These are phyloP conservation scores for Gastrolobium bilobum DNA, from an alignment of 306 rosid species.

Conservation along the genomic window DNA sequence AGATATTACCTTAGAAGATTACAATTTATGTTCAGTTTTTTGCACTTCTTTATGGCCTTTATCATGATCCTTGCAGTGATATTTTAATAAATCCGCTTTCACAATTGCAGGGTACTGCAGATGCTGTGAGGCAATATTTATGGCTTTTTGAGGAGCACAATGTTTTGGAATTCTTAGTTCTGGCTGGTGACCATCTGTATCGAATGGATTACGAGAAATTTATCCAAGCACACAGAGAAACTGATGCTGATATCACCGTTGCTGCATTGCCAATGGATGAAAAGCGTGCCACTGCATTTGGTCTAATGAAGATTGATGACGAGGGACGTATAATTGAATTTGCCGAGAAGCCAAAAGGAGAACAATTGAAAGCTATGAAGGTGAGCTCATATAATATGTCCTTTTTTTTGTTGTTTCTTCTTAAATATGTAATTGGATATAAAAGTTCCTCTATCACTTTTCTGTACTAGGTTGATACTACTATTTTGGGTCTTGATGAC, in stretches of 20 bases:
- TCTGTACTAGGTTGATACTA: conserved; percentile 89
- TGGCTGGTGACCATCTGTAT: conserved; percentile 86
- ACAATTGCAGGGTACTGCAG: conserved; percentile 77
- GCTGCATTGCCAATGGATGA: conserved; percentile 99
- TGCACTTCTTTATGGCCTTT: neutral
- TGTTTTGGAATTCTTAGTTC: conserved; percentile 85
- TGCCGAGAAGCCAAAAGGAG: conserved; percentile 96
- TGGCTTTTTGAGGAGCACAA: conserved; percentile 91
- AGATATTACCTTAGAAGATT: neutral
- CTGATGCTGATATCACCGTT: conserved; percentile 96
- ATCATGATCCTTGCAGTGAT: neutral
- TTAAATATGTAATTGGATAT: neutral
- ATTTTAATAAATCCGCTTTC: neutral
- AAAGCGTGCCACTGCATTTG: conserved; percentile 95
- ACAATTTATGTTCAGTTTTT: neutral
- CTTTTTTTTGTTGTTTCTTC: neutral
- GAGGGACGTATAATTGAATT: conserved; percentile 96
- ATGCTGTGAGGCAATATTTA: conserved; percentile 86
- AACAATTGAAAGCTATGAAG: conserved; percentile 95
- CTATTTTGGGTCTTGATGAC: conserved; percentile 96
- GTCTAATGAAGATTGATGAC: conserved; percentile 97
- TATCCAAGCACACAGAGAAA: conserved; percentile 87
- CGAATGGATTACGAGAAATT: conserved; percentile 86
- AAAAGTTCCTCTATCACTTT: neutral
- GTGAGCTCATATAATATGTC: conserved; percentile 47